Percentiles rank a stretch among this genome's conserved stretches.
phyloP scores from a whole-genome alignment of 441 rosid species.

The Pelargonium fulgidum region DNA sequence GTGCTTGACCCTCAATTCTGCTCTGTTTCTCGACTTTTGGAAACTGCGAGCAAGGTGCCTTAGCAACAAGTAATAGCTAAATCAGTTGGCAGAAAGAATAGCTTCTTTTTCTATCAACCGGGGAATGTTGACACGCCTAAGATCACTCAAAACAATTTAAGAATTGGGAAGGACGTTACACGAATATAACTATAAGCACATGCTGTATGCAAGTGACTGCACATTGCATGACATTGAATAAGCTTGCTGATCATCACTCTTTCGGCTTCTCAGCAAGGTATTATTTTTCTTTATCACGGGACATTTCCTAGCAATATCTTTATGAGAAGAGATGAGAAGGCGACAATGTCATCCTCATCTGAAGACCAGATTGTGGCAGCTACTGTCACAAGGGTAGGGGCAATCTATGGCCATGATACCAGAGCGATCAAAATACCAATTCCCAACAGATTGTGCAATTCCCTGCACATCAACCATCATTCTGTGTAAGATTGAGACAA shows the following conservation, averaged over 20 bases:
- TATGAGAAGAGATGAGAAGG: not conserved
- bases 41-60: too few relatives aligned
- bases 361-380: conserved; percentile 16
- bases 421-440: conserved; percentile 84
- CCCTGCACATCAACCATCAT: conserved; percentile 44
- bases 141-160: not conserved
- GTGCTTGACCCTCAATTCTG: not conserved
- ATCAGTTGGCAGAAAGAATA: conserved; percentile 8
- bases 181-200: too few relatives aligned
- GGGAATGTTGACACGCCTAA: not conserved
- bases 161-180: not conserved
- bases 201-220: too few relatives aligned
- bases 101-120: conserved; percentile 8
- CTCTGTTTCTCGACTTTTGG: too few relatives aligned
- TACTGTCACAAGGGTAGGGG: conserved; percentile 25
- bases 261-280: conserved; percentile 7
- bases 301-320: not conserved
- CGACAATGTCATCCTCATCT: conserved; percentile 30
- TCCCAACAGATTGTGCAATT: conserved; percentile 91
- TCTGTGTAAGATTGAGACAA: conserved; percentile 23
- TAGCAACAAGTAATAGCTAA: not conserved
- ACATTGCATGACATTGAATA: not conserved
- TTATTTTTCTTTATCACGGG: not conserved
- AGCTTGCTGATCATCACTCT: conserved; percentile 9
- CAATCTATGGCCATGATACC: conserved; percentile 64